A percentile compares a stretch with the other conserved stretches of the same genome.
Conservation (phyloP, 768 basidiomycete genomes). For the Candolleomyces eurysporus region DNA sequence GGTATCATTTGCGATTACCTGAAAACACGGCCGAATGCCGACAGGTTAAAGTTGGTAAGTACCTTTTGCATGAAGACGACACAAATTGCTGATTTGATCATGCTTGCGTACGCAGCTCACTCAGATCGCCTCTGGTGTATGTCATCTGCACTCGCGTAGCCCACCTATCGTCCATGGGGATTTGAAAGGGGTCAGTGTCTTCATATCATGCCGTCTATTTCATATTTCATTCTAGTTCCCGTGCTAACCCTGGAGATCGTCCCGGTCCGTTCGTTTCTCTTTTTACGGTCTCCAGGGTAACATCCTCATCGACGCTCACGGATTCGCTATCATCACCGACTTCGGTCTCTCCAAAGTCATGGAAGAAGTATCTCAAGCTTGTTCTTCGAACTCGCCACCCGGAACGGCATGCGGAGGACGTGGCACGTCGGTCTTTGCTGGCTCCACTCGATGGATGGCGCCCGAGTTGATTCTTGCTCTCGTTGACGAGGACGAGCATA, state of each 20-base stretch:
- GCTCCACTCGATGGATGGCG: conserved; percentile 54
- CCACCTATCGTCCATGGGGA: conserved; percentile 61
- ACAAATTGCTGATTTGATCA: neutral
- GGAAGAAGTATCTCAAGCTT: conserved; percentile 43
- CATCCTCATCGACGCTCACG: conserved; percentile 52
- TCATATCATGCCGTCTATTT: too few relatives aligned
- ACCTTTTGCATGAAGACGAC: neutral
- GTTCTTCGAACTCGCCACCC: conserved; percentile 15
- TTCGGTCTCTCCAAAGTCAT: conserved; percentile 61
- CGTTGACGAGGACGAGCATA: conserved; percentile 51
- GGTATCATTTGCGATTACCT: conserved; percentile 54
- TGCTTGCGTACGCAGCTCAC: conserved; percentile 32
- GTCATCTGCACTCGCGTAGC: conserved; percentile 54
- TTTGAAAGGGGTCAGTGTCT: conserved; percentile 51
- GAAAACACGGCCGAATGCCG: conserved; percentile 35
- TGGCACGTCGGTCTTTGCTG: conserved; percentile 44
- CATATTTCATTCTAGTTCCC: too few relatives aligned
- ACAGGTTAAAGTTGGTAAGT: conserved; percentile 49
- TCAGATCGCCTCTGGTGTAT: conserved; percentile 56
- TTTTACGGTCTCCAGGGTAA: conserved; percentile 39
- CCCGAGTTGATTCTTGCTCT: conserved; percentile 54
- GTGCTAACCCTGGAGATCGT: too few relatives aligned
- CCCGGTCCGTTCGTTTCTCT: too few relatives aligned
- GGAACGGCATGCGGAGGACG: neutral
- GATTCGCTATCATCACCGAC: conserved; percentile 55